These are phyloP conservation scores for Anacardium occidentale DNA, from an alignment of 345 rosid genomes.

Conservation along the genomic window DNA sequence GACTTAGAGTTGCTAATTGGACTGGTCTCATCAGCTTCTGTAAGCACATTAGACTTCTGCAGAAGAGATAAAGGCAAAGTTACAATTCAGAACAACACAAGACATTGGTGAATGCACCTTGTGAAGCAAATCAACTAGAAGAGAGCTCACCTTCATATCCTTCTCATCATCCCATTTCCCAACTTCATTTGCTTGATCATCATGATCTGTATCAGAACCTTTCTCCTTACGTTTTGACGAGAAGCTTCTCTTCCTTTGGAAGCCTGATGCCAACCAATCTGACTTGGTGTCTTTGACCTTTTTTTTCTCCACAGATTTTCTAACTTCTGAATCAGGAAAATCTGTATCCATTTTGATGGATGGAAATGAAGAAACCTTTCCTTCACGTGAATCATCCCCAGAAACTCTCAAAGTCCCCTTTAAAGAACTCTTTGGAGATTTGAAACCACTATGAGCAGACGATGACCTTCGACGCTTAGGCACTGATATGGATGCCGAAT, in stretches of 20 bases:
- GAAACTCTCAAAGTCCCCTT: constrained; percentile 36
- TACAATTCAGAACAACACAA: constrained; percentile 13
- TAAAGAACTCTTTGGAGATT: constrained; percentile 42
- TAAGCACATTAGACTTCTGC: constrained; percentile 37
- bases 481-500: constrained; percentile 47
- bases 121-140: constrained; percentile 12
- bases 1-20: constrained; percentile 41
- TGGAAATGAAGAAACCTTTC: constrained; percentile 21
- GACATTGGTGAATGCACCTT: not conserved
- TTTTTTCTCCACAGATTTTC: constrained; percentile 29
- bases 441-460: constrained; percentile 53
- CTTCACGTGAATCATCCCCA: constrained; percentile 35
- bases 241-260: constrained; percentile 41
- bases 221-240: constrained; percentile 41
- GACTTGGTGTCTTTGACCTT: constrained; percentile 35
- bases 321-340: constrained; percentile 37
- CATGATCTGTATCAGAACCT: constrained; percentile 39
- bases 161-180: constrained; percentile 45
- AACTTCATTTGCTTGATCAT: constrained; percentile 42
- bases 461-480: constrained; percentile 81
- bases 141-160: constrained; percentile 53
- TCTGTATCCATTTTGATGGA: constrained; percentile 29
- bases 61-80: constrained; percentile 11
- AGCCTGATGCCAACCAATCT: constrained; percentile 36
- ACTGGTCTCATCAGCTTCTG: constrained; percentile 39